phyloP scores from a whole-genome alignment of 495 filamentous ascomycete species.

The Penicillium samsonianum region DNA sequence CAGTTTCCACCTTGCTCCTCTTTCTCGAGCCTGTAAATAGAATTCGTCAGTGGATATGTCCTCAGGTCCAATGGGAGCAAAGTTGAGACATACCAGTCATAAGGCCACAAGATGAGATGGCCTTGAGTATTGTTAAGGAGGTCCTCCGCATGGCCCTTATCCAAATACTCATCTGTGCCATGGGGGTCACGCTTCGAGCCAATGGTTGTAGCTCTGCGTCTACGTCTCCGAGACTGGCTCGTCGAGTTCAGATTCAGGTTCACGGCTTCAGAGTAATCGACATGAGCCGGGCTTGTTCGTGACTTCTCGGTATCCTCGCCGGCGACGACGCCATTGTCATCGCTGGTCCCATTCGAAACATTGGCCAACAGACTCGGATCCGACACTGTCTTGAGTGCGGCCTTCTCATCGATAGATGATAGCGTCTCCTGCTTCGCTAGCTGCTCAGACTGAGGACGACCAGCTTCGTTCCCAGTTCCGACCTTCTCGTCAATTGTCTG shows the following conservation, averaged over 20 bases:
- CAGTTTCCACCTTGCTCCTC: constrained; percentile 94
- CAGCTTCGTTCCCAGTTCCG: constrained; percentile 17
- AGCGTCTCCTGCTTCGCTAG: constrained; percentile 31
- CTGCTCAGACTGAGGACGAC: constrained; percentile 28
- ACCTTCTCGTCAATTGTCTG: constrained; percentile 33
- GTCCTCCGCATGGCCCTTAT: constrained; percentile 72
- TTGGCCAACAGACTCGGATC: constrained; percentile 21
- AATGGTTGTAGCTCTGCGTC: constrained; percentile 75
- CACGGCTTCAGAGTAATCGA: constrained; percentile 52
- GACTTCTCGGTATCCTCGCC: constrained; percentile 39
- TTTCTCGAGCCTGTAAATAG: constrained; percentile 60
- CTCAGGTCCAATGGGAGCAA: background rate
- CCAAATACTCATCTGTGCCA: constrained; percentile 70
- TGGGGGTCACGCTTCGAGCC: constrained; percentile 71
- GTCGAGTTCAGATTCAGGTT: constrained; percentile 50
- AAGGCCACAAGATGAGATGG: constrained; percentile 86
- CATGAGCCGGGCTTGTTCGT: constrained; percentile 36
- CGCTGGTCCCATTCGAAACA: constrained; percentile 22
- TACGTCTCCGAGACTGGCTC: constrained; percentile 50
- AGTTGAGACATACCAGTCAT: constrained; percentile 70
- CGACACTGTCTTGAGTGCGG: constrained; percentile 35
- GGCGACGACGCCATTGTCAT: constrained; percentile 24
- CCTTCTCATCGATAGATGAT: constrained; percentile 47
- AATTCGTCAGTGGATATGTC: constrained; percentile 6
- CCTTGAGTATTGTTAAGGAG: constrained; percentile 83